A percentile compares a stretch with the other conserved stretches of the same genome.
Evolutionary conservation across 2,329 filamentous ascomycete species (phyloP).

Genomic region (Plenodomus tracheiphilus): DNA sequence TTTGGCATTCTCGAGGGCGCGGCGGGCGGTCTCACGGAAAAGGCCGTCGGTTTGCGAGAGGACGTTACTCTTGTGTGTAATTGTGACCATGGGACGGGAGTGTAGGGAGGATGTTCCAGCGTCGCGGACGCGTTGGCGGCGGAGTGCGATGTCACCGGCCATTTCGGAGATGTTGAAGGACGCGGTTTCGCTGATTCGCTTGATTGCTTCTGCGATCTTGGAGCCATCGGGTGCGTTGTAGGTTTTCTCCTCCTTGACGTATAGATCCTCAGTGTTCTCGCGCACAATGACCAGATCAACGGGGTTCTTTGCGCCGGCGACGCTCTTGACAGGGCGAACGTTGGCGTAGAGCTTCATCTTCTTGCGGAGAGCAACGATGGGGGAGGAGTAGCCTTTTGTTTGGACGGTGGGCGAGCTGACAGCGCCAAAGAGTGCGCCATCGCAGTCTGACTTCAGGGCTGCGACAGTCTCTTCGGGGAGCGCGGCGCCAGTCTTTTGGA

Average conservation of each 20-base stretch:
- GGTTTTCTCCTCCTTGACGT: slow-evolving; percentile 95
- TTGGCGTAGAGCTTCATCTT: slow-evolving; percentile 95
- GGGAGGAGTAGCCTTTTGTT: slow-evolving; percentile 93
- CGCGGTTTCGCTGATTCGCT: slow-evolving; percentile 89
- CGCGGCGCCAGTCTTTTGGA: slow-evolving; percentile 84
- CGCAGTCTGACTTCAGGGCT: slow-evolving; percentile 85
- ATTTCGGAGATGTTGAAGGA: slow-evolving; percentile 86
- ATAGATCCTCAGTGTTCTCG: slow-evolving; percentile 98
- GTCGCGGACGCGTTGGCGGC: slow-evolving; percentile 78
- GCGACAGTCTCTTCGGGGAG: slow-evolving; percentile 91
- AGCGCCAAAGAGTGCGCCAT: slow-evolving; percentile 94
- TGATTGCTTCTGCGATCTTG: slow-evolving; percentile 95
- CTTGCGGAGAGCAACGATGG: slow-evolving; percentile 96
- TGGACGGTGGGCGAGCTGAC: slow-evolving; percentile 87
- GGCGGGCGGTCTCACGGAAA: slow-evolving; percentile 79
- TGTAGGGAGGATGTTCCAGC: slow-evolving; percentile 63
- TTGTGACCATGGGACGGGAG: slow-evolving; percentile 76
- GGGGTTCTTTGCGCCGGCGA: slow-evolving; percentile 63
- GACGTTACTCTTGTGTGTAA: slow-evolving; percentile 98
- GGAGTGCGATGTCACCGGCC: slow-evolving; percentile 90
- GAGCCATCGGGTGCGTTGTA: slow-evolving; percentile 70
- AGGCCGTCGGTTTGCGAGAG: slow-evolving; percentile 94
- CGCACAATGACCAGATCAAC: slow-evolving; percentile 98
- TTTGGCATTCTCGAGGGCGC: slow-evolving; percentile 67
- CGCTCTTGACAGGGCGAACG: slow-evolving; percentile 90